Conservation (phyloP, 148 eudicot species). For the Chenopodium album region DNA sequence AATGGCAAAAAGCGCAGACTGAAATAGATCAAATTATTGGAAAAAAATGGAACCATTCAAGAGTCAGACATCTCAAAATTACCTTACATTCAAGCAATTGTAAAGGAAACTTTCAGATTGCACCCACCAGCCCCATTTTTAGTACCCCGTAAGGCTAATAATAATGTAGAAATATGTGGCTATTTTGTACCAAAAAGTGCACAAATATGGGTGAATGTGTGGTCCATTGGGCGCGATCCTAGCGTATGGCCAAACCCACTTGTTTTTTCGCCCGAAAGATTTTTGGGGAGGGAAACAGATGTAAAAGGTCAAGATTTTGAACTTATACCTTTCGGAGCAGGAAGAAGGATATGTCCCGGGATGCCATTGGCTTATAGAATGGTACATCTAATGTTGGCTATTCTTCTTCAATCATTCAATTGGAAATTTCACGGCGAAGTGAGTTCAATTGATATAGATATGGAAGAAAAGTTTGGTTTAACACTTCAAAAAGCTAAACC, state of each 20-base stretch:
- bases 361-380: slow-evolving; percentile 5
- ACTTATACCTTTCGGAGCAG: slow-evolving; percentile 32
- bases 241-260: slow-evolving; percentile 17
- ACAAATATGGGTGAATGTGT: slow-evolving; percentile 33
- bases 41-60: slow-evolving; percentile 19
- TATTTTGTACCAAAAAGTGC: slow-evolving; percentile 32
- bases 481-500: slow-evolving; percentile 27
- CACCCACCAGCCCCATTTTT: slow-evolving; percentile 34
- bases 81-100: slow-evolving; percentile 36
- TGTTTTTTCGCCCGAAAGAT: slow-evolving; percentile 33
- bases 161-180: slow-evolving; percentile 22
- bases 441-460: slow-evolving; percentile 16
- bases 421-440: slow-evolving; percentile 31
- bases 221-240: slow-evolving; percentile 29
- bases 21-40: slow-evolving; percentile 33
- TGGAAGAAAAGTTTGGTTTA: slow-evolving; percentile 32
- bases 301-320: slow-evolving; percentile 25
- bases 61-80: slow-evolving; percentile 27
- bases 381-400: neutral
- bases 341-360: slow-evolving; percentile 25
- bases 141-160: slow-evolving; percentile 31
- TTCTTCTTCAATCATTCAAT: slow-evolving; percentile 31
- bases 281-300: slow-evolving; percentile 13
- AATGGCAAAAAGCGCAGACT: slow-evolving; percentile 25
- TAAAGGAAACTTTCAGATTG: slow-evolving; percentile 31